Percentiles rank a stretch among this genome's conserved stretches.
phyloP scores from a whole-genome alignment of 352 stramenopile species.

The Phytophthora palmivora region DNA sequence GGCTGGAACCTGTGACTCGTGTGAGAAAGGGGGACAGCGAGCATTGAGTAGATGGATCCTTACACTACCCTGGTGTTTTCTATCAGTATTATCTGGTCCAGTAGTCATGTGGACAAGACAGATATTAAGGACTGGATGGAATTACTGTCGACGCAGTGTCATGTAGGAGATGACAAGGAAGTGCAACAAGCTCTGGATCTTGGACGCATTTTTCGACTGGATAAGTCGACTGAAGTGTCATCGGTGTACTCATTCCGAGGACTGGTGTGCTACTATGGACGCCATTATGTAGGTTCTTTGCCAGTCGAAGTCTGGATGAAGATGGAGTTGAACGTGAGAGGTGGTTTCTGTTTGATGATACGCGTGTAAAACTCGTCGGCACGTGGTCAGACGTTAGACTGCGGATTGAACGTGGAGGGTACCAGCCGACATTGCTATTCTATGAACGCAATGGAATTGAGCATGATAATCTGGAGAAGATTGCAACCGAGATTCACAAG shows the following conservation, averaged over 20 bases:
- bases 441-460: slow-evolving; percentile 81
- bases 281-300: slow-evolving; percentile 88
- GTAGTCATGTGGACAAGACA: slow-evolving; percentile 64
- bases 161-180: slow-evolving; percentile 25
- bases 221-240: slow-evolving; percentile 34
- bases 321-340: slow-evolving; percentile 58
- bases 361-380: slow-evolving; percentile 77
- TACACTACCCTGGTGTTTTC: slow-evolving; percentile 85
- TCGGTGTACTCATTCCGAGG: slow-evolving; percentile 76
- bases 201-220: slow-evolving; percentile 72
- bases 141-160: slow-evolving; percentile 63
- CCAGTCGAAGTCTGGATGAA: slow-evolving; percentile 63
- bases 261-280: slow-evolving; percentile 88
- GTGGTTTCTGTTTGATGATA: slow-evolving; percentile 90
- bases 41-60: slow-evolving; percentile 75
- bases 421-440: slow-evolving; percentile 85
- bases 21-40: slow-evolving; percentile 54
- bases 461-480: slow-evolving; percentile 64
- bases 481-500: slow-evolving; percentile 74
- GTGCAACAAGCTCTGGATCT: slow-evolving; percentile 71
- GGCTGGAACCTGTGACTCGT: slow-evolving; percentile 57
- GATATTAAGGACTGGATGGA: slow-evolving; percentile 81
- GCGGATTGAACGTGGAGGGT: slow-evolving; percentile 78
- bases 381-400: slow-evolving; percentile 75
- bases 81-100: slow-evolving; percentile 86